Evolutionary conservation across 148 eudicot genomes (phyloP), one percentile per base, ranked within the genome.

Genomic region (Cornus controversa): DNA sequence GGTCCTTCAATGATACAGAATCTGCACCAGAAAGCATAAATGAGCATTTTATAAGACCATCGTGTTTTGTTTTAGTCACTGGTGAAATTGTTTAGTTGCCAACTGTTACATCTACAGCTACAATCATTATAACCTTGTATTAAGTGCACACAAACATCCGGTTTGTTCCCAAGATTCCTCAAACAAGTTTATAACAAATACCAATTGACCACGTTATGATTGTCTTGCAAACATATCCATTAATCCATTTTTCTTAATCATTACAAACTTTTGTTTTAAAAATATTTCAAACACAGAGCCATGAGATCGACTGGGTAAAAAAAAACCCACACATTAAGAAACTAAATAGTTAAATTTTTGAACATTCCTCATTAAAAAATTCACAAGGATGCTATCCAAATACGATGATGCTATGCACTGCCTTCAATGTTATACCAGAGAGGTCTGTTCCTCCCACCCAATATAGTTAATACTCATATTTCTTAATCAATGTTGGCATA

Each of bases 1-100:
- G 98, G 98, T 18, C 98, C 98, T 86, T 94, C 98, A 62, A 94
- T 94, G 67, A 94, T 92, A 76, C 98, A 94, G 86, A 92, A 92
- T 69, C 97, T 94, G 91, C 87, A 84, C 58, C 27, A 16, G 36
- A 27, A 6, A 66, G 31, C 6, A 8, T 5, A 31, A 31, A 31
- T 31, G 34, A 31, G 34, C 4, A 3, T 31, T 1, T 31, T 31
- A 31, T 31, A 2, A 31, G 34, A 31, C 34, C 34, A 31, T 31
- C 34, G 34, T 31, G 4, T 31, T 31, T 31, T 31, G 4, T 31
- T 31, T 31, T 31, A 31, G 34, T 31, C 34, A 31, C 4, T 31
- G 4, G 34, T 31, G 34, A 31, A 5, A 5, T 31, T 31, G 34
- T 31, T 31, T 31, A 31, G 34, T 31, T 31, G 2, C 1, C 34